A percentile compares a stretch with the other conserved stretches of the same genome.
Conservation (phyloP, 2,329 filamentous ascomycete genomes). For the Botrytis hyacinthi region DNA sequence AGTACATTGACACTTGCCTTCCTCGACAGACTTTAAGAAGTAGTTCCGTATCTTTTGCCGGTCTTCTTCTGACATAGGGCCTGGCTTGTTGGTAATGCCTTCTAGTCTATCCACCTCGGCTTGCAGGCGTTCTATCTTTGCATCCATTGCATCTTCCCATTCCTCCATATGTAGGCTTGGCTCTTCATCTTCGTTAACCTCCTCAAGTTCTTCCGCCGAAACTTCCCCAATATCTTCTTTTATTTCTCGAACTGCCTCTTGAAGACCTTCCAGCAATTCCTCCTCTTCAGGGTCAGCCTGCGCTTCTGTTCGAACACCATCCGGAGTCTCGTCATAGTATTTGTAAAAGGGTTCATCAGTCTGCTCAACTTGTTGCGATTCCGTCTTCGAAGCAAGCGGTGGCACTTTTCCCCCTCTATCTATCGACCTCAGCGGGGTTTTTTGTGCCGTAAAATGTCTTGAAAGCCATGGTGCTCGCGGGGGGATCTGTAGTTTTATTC, state of each 20-base stretch:
- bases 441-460: constrained; percentile 29
- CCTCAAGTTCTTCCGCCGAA: constrained; percentile 20
- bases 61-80: constrained; percentile 24
- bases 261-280: constrained; percentile 17
- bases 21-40: constrained; percentile 21
- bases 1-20: constrained; percentile 10
- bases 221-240: constrained; percentile 19
- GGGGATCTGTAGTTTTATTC: constrained; percentile 32
- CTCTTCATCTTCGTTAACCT: constrained; percentile 22
- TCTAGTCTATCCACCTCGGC: constrained; percentile 22
- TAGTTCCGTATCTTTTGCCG: constrained; percentile 21
- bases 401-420: constrained; percentile 4
- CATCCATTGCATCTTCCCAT: constrained; percentile 19
- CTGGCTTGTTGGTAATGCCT: constrained; percentile 21
- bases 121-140: constrained; percentile 17
- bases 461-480: constrained; percentile 29
- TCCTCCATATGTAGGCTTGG: constrained; percentile 20
- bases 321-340: constrained; percentile 35
- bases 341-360: constrained; percentile 24
- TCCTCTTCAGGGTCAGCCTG: constrained; percentile 27
- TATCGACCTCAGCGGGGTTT: constrained; percentile 15
- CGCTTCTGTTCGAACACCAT: constrained; percentile 33
- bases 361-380: constrained; percentile 9
- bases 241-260: constrained; percentile 16
- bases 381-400: not conserved